Base-by-base conservation (phyloP, 345 rosid genomes). In the Eucalyptus brandiana region DNA sequence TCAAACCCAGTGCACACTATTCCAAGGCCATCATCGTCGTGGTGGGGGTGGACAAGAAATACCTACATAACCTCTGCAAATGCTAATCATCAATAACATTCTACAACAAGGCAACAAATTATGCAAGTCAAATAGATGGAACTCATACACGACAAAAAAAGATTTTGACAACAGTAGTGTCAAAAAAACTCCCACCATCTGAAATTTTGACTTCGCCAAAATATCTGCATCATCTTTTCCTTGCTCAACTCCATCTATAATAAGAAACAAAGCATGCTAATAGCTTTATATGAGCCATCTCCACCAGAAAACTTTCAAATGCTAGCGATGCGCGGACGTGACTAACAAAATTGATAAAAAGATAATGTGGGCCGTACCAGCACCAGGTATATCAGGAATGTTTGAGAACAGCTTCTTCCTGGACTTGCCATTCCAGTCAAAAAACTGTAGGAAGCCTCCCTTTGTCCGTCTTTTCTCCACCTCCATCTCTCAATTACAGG, bases 401-500 rank as follows among this genome's bases (percentile, higher is more conserved):
- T 90, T 92, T 32, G 94, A 80, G 88, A 97, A 93, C 58, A 95
- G 93, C 93, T 96, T 97, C 95, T 96, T 97, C 65, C 94, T 90
- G 87, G 99, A 98, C 93, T 44, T 44, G 47, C 47, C 1, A 44
- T 44, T 44, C 47, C 10, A 44, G 47, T 44, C 93, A 90, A 98
- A 98, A 50, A 97, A 90, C 88, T 94, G 88, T n/a, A 93, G 93
- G 87, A 96, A 94, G 26, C 96, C 93, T 90, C 97, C 97, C 91
- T 96, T 98, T 15, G 96, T 86, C 88, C 93, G 93, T 90, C 95
- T 95, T 87, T 93, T 93, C 90, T 96, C 95, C n/a, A 93, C 95
- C 93, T 96, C 98, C 98, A 93, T 97, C 89, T 90, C 80, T 91
- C 90, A 89, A 91, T 24, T 17, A 69, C 93, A 85, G 88, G 92